A percentile compares a stretch with the other conserved stretches of the same genome.
Evolutionary conservation across 2,329 filamentous ascomycete species (phyloP).

Genomic region (Apiospora sp.): DNA sequence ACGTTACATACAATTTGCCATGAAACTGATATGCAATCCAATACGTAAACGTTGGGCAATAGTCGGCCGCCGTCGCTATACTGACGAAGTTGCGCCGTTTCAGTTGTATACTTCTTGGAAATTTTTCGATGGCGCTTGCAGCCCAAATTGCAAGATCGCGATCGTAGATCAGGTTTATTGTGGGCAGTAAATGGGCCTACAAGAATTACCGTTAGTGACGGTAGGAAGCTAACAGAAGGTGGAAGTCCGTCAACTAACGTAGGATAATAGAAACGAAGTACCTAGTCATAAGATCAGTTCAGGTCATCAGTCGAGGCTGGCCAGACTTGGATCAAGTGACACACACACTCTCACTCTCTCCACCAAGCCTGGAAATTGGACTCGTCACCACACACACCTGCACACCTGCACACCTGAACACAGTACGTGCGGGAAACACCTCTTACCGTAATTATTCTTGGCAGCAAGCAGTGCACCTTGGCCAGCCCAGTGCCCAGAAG

Average conservation of each 20-base stretch:
- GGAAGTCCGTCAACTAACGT: not conserved
- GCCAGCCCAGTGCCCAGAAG: not conserved
- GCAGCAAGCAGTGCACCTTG: not conserved
- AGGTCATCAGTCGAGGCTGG: not conserved
- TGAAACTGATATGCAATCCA: not conserved
- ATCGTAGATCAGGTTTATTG: slow-evolving; percentile 13
- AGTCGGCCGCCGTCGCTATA: not conserved
- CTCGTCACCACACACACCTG: slow-evolving; percentile 7
- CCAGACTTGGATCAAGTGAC: slow-evolving; percentile 17
- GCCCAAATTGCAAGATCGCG: slow-evolving; percentile 12
- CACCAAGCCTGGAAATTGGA: slow-evolving; percentile 5
- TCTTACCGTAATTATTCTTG: slow-evolving; percentile 6
- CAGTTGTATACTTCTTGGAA: not conserved
- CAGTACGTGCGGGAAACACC: not conserved
- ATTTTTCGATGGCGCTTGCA: slow-evolving; percentile 1
- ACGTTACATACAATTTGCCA: not conserved
- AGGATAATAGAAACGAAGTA: not conserved
- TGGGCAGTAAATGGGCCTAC: not conserved
- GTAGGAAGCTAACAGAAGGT: not conserved
- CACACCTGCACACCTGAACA: not conserved
- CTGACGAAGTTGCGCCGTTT: slow-evolving; percentile 16
- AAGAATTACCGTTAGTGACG: slow-evolving; percentile 9
- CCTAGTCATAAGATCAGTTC: slow-evolving; percentile 10
- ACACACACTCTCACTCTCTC: slow-evolving; percentile 8
- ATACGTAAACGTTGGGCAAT: not conserved